These are phyloP conservation scores for Glutinoglossum americanum DNA, from an alignment of 495 filamentous ascomycete species.

Conservation along the genomic window DNA sequence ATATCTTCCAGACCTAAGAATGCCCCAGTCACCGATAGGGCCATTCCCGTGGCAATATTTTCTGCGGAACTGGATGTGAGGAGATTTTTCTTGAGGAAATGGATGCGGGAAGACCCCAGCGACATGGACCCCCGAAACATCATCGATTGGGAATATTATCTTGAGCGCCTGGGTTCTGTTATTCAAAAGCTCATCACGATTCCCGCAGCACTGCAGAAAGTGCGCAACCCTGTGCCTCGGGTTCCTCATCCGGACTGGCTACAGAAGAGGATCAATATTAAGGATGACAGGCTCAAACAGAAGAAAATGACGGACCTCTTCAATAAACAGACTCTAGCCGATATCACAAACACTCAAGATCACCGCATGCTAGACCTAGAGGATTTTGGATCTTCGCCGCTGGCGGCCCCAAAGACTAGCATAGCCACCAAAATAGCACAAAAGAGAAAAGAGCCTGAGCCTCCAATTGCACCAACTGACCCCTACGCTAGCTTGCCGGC, in stretches of 20 bases:
- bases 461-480: constrained; percentile 30
- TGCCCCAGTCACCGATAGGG: constrained; percentile 84
- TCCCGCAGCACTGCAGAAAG: constrained; percentile 83
- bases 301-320: constrained; percentile 97
- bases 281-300: constrained; percentile 94
- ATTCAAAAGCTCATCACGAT: constrained; percentile 99
- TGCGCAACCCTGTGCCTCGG: constrained; percentile 81
- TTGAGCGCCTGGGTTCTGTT: constrained; percentile 82
- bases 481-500: constrained; percentile 70
- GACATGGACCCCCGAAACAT: constrained; percentile 79
- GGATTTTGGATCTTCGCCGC: constrained; percentile 43
- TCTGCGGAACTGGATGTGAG: constrained; percentile 77
- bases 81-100: constrained; percentile 76
- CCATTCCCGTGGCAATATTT: constrained; percentile 91
- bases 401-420: constrained; percentile 32
- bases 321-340: constrained; percentile 48
- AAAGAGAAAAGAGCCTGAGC: constrained; percentile 70
- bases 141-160: constrained; percentile 93
- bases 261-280: constrained; percentile 74
- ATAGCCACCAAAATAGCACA: constrained; percentile 39
- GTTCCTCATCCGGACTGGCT: constrained; percentile 94
- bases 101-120: constrained; percentile 81
- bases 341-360: constrained; percentile 46
- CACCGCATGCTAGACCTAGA: constrained; percentile 58
- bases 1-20: constrained; percentile 72